Evolutionary conservation across 2,329 filamentous ascomycete species (phyloP), one percentile per base, ranked within the genome.

Genomic region (Lomentospora prolificans): DNA sequence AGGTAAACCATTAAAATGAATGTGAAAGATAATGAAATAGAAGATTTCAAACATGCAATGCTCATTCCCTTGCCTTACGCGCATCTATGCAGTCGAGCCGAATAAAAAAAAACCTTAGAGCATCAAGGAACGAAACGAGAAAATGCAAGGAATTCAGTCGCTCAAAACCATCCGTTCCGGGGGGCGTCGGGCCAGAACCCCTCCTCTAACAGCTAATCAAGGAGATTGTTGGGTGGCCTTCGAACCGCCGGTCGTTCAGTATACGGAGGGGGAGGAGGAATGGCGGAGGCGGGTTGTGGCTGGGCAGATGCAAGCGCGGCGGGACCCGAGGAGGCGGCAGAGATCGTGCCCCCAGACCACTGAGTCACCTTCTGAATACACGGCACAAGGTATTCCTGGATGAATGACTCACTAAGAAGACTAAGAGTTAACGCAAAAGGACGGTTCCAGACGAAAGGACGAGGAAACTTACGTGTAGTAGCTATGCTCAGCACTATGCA

Each of bases 401-500:
- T 83, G 63, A 92, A 88, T 14, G 85, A 85, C 71, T 92, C 87
- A 25, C 84, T 86, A 55, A 7, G 64, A 57, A 61, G 58, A 25
- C n/a, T 25, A 5, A 25, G 6, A 22, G 17, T 12, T 19, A 56
- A 17, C 12, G 33, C 55, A 57, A 60, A 24, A 52, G 6, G 4
- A 36, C 3, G 5, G n/a, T 27, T 9, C 28, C 30, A 55, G 25
- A 31, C 41, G 17, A n/a, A 33, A 56, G 1, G 4, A 17, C 10
- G 44, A 33, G 6, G 17, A 10, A 51, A 73, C 79, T 69, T 71
- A 84, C 72, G 86, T 92, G 66, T 94, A 95, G 66, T 85, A 95
- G 64, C 85, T 88, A 69, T 95, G 90, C 55, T 87, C 80, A 14
- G 87, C 76, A 64, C 86, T 86, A 69, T 97, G 92, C 60, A 83